phyloP scores from a whole-genome alignment of 768 basidiomycete genomes.

The Sporobolomyces phaffii region DNA sequence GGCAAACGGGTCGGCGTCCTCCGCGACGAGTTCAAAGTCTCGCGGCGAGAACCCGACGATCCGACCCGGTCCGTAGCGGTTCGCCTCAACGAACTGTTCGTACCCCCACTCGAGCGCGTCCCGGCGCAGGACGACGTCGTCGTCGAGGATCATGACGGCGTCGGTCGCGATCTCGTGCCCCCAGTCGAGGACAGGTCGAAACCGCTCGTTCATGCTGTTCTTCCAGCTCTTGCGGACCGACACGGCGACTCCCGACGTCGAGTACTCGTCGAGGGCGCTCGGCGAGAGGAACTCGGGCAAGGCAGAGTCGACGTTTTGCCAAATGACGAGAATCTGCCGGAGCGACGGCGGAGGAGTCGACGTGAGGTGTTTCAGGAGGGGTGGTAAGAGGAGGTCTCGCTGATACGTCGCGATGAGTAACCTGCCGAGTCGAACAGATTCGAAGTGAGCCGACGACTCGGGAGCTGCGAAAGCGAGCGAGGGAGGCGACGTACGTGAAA shows the following conservation, averaged over 20 bases:
- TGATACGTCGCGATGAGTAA: conserved; percentile 38
- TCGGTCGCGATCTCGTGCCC: conserved; percentile 20
- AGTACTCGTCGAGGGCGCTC: conserved; percentile 12
- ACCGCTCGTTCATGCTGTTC: conserved; percentile 41
- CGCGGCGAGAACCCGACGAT: conserved; percentile 36
- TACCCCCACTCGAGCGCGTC: conserved; percentile 38
- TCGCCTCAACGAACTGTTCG: conserved; percentile 23
- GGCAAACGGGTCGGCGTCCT: no score
- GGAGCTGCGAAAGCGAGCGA: no score
- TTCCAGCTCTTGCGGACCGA: conserved; percentile 24
- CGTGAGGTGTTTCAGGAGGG: conserved; percentile 30
- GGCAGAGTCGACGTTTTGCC: conserved; percentile 33
- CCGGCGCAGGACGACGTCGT: conserved; percentile 34
- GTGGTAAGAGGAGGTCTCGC: conserved; percentile 26
- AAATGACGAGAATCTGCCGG: conserved; percentile 35
- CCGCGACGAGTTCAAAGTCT: conserved; percentile 28
- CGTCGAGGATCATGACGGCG: conserved; percentile 39
- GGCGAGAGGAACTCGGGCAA: conserved; percentile 29
- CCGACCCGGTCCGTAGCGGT: conserved; percentile 2
- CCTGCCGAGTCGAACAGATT: no score
- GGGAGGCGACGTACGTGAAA: conserved; percentile 31
- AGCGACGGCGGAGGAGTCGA: conserved; percentile 30
- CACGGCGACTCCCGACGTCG: conserved; percentile 21
- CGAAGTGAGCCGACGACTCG: no score
- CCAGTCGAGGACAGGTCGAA: conserved; percentile 29